These are phyloP conservation scores for Flaveria linearis DNA, from an alignment of 129 eudicot genomes.

Conservation along the genomic window DNA sequence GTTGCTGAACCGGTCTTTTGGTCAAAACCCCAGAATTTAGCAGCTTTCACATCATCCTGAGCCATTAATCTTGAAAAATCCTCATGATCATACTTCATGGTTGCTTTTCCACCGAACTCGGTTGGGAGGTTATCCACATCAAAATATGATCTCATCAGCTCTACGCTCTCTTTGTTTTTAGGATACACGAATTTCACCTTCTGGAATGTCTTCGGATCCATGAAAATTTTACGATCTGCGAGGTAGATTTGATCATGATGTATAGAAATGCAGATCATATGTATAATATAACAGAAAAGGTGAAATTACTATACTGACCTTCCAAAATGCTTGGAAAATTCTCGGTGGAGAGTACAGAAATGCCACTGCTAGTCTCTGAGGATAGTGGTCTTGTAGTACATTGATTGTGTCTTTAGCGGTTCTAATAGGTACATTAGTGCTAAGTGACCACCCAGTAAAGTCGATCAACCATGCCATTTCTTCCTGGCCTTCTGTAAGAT, in stretches of 20 bases:
- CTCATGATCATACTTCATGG: conserved; percentile 80
- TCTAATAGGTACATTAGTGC: conserved; percentile 62
- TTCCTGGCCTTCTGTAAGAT: conserved; percentile 88
- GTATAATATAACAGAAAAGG: background rate
- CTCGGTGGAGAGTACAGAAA: conserved; percentile 77
- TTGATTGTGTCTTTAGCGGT: conserved; percentile 74
- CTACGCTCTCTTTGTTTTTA: conserved; percentile 72
- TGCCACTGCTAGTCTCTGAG: conserved; percentile 81
- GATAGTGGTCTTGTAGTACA: conserved; percentile 85
- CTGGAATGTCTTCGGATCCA: conserved; percentile 69
- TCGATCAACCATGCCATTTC: conserved; percentile 93
- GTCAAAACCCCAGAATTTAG: conserved; percentile 76
- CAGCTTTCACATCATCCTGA: conserved; percentile 74
- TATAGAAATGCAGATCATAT: background rate
- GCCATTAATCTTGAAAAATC: conserved; percentile 91
- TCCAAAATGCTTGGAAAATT: conserved; percentile 81
- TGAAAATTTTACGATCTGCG: conserved; percentile 72
- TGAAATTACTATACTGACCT: conserved; percentile 40
- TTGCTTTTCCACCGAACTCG: conserved; percentile 84
- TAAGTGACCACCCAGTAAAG: conserved; percentile 81
- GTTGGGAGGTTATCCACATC: conserved; percentile 82
- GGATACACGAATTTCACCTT: conserved; percentile 83
- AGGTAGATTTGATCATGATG: background rate
- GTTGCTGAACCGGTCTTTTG: conserved; percentile 34
- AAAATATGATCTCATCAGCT: conserved; percentile 69